Evolutionary conservation across 345 rosid genomes (phyloP).

Genomic region (Linum usitatissimum): DNA sequence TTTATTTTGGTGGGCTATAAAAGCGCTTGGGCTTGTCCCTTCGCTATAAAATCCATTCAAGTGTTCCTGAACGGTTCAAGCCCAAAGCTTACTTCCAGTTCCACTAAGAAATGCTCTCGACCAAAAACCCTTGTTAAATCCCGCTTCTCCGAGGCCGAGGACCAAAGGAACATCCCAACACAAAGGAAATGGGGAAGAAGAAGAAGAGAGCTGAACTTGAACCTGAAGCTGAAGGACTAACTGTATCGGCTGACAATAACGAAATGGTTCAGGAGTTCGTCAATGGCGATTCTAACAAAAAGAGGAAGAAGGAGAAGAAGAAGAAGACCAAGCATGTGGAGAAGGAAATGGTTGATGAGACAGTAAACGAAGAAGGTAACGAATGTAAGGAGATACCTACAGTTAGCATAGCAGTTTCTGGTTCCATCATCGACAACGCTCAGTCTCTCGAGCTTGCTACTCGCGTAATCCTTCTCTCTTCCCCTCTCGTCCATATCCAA

Average conservation of each 20-base stretch:
- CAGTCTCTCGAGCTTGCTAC: slow-evolving; percentile 93
- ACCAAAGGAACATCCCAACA: not conserved
- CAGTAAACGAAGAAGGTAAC: slow-evolving; percentile 13
- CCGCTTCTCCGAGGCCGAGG: not conserved
- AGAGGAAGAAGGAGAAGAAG: slow-evolving; percentile 21
- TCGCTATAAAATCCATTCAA: not conserved
- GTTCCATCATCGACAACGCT: slow-evolving; percentile 87
- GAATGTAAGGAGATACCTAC: slow-evolving; percentile 36
- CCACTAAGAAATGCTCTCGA: too few relatives aligned
- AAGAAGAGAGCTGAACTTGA: slow-evolving; percentile 25
- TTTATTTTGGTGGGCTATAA: too few relatives aligned
- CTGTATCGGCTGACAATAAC: not conserved
- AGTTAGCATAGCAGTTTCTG: slow-evolving; percentile 77
- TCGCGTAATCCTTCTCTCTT: slow-evolving; percentile 35
- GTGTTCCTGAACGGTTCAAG: too few relatives aligned
- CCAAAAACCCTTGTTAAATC: not conserved
- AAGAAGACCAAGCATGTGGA: slow-evolving; percentile 24
- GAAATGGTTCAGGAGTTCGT: slow-evolving; percentile 12
- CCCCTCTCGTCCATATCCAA: not conserved
- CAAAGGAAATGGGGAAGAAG: slow-evolving; percentile 52
- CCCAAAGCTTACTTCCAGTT: too few relatives aligned
- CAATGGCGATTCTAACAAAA: slow-evolving; percentile 24
- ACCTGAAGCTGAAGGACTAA: slow-evolving; percentile 8
- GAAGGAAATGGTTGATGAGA: not conserved
- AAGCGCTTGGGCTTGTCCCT: not conserved